These are phyloP conservation scores for Phoenix roebelenii DNA, from an alignment of 176 grass and related monocot species.

Conservation along the genomic window DNA sequence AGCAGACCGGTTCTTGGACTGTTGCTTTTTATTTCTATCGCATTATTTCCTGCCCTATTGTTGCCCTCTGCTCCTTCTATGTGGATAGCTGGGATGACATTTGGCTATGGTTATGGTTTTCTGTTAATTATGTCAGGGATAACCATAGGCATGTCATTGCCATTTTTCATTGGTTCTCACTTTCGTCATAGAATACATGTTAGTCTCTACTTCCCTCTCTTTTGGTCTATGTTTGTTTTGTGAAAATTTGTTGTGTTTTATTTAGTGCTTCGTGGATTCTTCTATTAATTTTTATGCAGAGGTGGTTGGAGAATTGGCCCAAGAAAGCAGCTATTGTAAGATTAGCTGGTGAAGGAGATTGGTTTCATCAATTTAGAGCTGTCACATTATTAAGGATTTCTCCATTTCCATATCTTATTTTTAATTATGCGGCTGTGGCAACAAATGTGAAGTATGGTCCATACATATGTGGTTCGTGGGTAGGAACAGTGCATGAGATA, in stretches of 20 bases:
- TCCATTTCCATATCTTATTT: constrained; percentile 22
- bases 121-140: constrained; percentile 5
- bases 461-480: constrained; percentile 13
- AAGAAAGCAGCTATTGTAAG: constrained; percentile 23
- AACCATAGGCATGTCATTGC: constrained; percentile 26
- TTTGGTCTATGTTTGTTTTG: not conserved
- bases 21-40: constrained; percentile 16
- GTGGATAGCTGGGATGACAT: constrained; percentile 19
- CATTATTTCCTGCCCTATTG: constrained; percentile 15
- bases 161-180: constrained; percentile 19
- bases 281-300: constrained; percentile 8
- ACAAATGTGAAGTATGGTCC: constrained; percentile 19
- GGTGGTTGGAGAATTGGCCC: constrained; percentile 22
- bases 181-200: constrained; percentile 15
- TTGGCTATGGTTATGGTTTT: constrained; percentile 24
- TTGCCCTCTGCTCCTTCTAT: constrained; percentile 22
- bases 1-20: constrained; percentile 12
- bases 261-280: not conserved
- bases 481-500: constrained; percentile 19
- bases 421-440: constrained; percentile 21
- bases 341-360: constrained; percentile 22
- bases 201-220: not conserved
- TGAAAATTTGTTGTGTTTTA: not conserved
- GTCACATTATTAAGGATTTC: constrained; percentile 20
- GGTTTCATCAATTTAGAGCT: constrained; percentile 27